phyloP scores from a whole-genome alignment of 371 early-diverging fungal genomes.

The Mucor velutinosus region DNA sequence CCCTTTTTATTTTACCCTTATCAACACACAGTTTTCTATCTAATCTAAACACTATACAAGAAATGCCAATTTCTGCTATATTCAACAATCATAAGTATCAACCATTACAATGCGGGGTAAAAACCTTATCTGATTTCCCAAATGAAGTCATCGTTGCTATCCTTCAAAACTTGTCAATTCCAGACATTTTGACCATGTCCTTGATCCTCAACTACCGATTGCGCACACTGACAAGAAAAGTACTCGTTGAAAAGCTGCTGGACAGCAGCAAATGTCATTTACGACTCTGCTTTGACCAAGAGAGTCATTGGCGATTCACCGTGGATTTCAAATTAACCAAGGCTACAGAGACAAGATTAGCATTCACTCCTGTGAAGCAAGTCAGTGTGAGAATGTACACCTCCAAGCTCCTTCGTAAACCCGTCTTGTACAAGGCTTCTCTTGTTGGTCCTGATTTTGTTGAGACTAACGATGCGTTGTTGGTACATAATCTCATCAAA shows the following conservation, averaged over 20 bases:
- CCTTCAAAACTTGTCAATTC: slow-evolving; percentile 12
- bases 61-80: background rate
- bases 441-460: slow-evolving; percentile 16
- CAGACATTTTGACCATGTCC: slow-evolving; percentile 14
- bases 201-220: slow-evolving; percentile 2
- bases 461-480: background rate
- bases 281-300: slow-evolving; percentile 22
- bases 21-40: slow-evolving; percentile 5
- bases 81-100: background rate
- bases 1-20: background rate
- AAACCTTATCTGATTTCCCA: slow-evolving; percentile 11
- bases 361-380: slow-evolving; percentile 14
- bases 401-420: slow-evolving; percentile 17
- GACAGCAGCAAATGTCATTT: slow-evolving; percentile 4
- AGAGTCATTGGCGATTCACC: slow-evolving; percentile 22
- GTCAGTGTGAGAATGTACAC: slow-evolving; percentile 14
- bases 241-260: slow-evolving; percentile 8
- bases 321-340: slow-evolving; percentile 20
- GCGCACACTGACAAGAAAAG: slow-evolving; percentile 9
- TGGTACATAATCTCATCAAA: slow-evolving; percentile 8
- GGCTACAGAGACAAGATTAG: slow-evolving; percentile 7
- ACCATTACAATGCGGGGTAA: slow-evolving; percentile 5
- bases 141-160: slow-evolving; percentile 18
- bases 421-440: slow-evolving; percentile 5
- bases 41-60: slow-evolving; percentile 1